Percentiles rank a stretch among this genome's conserved stretches.
These are phyloP conservation scores for Pharnaceum exiguum DNA, from an alignment of 148 eudicot species.

Conservation along the genomic window DNA sequence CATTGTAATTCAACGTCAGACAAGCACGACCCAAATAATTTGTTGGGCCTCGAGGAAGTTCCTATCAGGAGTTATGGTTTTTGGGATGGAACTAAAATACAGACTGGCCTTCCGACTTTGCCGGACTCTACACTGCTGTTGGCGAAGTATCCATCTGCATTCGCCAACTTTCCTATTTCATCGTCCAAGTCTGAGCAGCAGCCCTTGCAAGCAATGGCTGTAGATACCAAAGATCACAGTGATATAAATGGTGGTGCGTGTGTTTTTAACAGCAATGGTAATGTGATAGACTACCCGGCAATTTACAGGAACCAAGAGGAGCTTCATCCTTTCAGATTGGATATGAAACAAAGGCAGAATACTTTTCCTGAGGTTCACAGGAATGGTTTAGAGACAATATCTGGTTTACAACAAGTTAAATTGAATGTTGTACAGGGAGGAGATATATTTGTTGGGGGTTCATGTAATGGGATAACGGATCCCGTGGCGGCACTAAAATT, in stretches of 20 bases:
- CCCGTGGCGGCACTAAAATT: conserved; percentile 76
- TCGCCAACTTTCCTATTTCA: conserved; percentile 36
- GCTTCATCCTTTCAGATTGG: conserved; percentile 50
- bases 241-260: conserved; percentile 40
- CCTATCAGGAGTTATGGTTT: conserved; percentile 58
- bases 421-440: conserved; percentile 46
- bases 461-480: conserved; percentile 59
- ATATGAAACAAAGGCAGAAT: conserved; percentile 38
- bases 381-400: conserved; percentile 39
- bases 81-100: conserved; percentile 70
- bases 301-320: conserved; percentile 33
- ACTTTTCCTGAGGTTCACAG: conserved; percentile 30
- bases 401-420: conserved; percentile 39
- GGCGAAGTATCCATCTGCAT: conserved; percentile 71
- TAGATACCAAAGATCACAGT: conserved; percentile 22
- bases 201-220: conserved; percentile 26
- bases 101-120: conserved; percentile 47
- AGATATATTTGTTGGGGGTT: conserved; percentile 31
- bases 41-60: conserved; percentile 46
- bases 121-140: conserved; percentile 64
- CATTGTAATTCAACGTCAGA: conserved; percentile 24
- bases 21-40: conserved; percentile 25
- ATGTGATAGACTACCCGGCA: conserved; percentile 26
- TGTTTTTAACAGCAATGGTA: conserved; percentile 37
- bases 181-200: conserved; percentile 38